Conservation (phyloP, 345 rosid species). For the Passiflora organensis region DNA sequence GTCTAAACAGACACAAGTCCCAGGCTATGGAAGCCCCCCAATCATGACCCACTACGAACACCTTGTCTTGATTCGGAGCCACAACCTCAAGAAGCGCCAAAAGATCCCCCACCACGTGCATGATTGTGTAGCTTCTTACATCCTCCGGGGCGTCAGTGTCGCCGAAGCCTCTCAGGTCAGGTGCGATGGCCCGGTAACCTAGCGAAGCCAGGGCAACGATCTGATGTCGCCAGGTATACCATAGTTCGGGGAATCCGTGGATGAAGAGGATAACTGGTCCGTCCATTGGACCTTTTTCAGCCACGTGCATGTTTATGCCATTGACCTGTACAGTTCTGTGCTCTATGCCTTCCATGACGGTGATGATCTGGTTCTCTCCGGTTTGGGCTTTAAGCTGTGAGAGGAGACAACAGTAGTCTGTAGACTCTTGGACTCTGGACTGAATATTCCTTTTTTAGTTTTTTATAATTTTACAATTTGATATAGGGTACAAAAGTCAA, state of each 20-base stretch:
- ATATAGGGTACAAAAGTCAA: no score
- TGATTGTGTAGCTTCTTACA: not conserved
- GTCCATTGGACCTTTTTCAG: not conserved
- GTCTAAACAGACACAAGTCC: conserved; percentile 45
- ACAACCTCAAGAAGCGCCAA: conserved; percentile 40
- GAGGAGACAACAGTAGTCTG: no score
- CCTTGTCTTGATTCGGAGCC: conserved; percentile 31
- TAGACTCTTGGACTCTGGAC: no score
- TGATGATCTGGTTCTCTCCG: not conserved
- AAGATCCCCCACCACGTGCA: conserved; percentile 18
- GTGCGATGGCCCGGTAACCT: conserved; percentile 10
- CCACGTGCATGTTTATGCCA: conserved; percentile 4
- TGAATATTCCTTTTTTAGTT: no score
- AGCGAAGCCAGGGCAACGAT: conserved; percentile 1
- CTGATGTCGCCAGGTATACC: conserved; percentile 17
- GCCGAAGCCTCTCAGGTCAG: conserved; percentile 14
- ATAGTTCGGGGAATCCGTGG: conserved; percentile 13
- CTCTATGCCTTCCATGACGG: not conserved
- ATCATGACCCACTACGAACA: conserved; percentile 58
- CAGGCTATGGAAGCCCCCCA: conserved; percentile 60
- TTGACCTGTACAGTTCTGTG: not conserved
- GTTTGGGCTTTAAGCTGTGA: not conserved
- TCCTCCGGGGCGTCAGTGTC: conserved; percentile 2
- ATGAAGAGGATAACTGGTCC: conserved; percentile 9
- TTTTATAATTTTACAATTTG: no score